These are phyloP conservation scores for Colletotrichum liriopes DNA, from an alignment of 2,329 filamentous ascomycete species.

Conservation along the genomic window DNA sequence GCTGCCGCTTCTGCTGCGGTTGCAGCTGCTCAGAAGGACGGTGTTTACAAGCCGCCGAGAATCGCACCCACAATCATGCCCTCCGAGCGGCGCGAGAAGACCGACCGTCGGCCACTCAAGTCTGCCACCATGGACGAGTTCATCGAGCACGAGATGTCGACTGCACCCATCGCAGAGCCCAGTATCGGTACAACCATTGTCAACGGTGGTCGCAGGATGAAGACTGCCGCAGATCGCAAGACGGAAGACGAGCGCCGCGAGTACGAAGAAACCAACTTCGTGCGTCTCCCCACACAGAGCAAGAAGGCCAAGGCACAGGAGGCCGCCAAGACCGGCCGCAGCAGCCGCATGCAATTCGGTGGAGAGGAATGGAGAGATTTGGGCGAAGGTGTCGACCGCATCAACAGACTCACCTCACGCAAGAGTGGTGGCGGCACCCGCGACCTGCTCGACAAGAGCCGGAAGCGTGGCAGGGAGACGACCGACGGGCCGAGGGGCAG, in stretches of 20 bases:
- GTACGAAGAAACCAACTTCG: conserved; percentile 95
- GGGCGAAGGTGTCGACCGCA: conserved; percentile 88
- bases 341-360: conserved; percentile 78
- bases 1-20: conserved; percentile 49
- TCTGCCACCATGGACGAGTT: conserved; percentile 95
- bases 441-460: conserved; percentile 83
- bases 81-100: conserved; percentile 74
- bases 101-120: conserved; percentile 75
- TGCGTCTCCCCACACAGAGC: conserved; percentile 85
- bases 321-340: conserved; percentile 64
- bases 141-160: conserved; percentile 85
- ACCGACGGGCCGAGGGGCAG: conserved; percentile 79
- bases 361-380: conserved; percentile 95
- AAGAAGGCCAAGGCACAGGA: conserved; percentile 88
- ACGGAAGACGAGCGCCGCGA: conserved; percentile 84
- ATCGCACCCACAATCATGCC: conserved; percentile 92
- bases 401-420: conserved; percentile 84
- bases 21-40: conserved; percentile 61
- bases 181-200: conserved; percentile 94
- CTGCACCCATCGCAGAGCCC: conserved; percentile 86
- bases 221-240: conserved; percentile 82
- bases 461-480: conserved; percentile 82
- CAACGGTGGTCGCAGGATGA: conserved; percentile 82
- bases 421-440: conserved; percentile 72
- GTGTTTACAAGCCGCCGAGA: conserved; percentile 90